These are phyloP conservation scores for Gossypium davidsonii DNA, from an alignment of 441 rosid species.

Conservation along the genomic window DNA sequence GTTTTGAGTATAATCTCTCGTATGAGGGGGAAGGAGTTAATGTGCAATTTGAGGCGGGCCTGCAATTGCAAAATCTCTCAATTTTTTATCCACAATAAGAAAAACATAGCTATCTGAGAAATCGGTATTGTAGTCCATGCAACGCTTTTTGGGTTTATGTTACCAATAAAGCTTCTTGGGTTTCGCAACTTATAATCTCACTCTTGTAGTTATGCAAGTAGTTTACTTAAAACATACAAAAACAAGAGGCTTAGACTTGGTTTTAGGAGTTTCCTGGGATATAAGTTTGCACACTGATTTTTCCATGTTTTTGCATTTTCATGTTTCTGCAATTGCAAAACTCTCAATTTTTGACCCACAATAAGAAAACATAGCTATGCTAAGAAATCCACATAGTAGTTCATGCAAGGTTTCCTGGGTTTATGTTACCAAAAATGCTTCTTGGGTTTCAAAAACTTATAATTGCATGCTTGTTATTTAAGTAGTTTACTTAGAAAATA, in stretches of 20 bases:
- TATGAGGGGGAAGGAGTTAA: not conserved
- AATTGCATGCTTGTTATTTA: not conserved
- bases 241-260: not conserved
- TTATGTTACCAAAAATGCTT: not conserved
- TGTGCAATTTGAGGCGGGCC: not conserved
- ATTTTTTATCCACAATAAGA: not conserved
- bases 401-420: not conserved
- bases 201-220: not conserved
- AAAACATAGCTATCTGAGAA: not conserved
- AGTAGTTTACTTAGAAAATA: not conserved
- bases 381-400: not conserved
- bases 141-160: not conserved
- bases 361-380: not conserved
- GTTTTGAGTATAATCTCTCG: not conserved
- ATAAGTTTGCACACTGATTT: not conserved
- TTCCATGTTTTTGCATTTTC: not conserved
- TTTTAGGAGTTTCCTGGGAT: slow-evolving; percentile 7
- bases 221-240: not conserved
- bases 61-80: not conserved
- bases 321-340: too few species aligned
- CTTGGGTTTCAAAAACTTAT: not conserved
- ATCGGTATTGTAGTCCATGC: not conserved
- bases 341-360: too few species aligned
- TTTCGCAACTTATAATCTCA: not conserved
- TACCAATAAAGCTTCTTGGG: not conserved